phyloP scores from a whole-genome alignment of 345 rosid species.

The Carallia pectinifolia region DNA sequence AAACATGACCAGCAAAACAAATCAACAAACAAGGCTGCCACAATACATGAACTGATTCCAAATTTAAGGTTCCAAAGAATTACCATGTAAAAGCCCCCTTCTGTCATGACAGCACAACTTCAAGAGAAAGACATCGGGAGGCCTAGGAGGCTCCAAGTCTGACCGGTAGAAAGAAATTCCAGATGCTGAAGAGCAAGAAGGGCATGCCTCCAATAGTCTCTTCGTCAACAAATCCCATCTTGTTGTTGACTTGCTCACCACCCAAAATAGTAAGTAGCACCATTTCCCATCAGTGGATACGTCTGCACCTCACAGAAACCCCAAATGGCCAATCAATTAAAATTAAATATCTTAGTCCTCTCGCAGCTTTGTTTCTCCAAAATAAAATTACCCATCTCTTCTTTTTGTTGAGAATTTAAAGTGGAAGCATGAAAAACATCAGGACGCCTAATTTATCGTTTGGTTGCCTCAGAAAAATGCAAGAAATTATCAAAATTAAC shows the following conservation, averaged over 20 bases:
- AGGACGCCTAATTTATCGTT: too few species aligned
- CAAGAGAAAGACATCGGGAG: constrained; percentile 75
- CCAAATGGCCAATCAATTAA: constrained; percentile 5
- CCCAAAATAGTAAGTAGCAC: constrained; percentile 95
- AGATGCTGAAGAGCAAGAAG: constrained; percentile 77
- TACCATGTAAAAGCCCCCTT: constrained; percentile 85
- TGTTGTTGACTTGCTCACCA: constrained; percentile 55
- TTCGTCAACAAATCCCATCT: constrained; percentile 83
- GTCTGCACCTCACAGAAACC: constrained; percentile 52
- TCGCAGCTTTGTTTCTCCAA: not conserved
- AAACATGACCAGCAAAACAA: not conserved
- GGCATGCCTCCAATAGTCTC: constrained; percentile 77
- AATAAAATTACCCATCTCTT: not conserved
- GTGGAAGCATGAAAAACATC: too few species aligned
- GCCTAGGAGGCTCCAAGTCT: constrained; percentile 51
- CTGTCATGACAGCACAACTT: constrained; percentile 74
- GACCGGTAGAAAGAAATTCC: constrained; percentile 56
- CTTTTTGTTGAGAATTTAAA: too few species aligned
- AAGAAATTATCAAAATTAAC: too few species aligned
- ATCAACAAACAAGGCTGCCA: constrained; percentile 3
- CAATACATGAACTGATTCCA: not conserved
- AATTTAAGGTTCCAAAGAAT: not conserved
- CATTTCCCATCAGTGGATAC: constrained; percentile 92
- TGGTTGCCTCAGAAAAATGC: too few species aligned
- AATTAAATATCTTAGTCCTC: not conserved